Evolutionary conservation across 2,329 filamentous ascomycete species (phyloP), one percentile per base, ranked within the genome.

Genomic region (Gremmenia infestans): DNA sequence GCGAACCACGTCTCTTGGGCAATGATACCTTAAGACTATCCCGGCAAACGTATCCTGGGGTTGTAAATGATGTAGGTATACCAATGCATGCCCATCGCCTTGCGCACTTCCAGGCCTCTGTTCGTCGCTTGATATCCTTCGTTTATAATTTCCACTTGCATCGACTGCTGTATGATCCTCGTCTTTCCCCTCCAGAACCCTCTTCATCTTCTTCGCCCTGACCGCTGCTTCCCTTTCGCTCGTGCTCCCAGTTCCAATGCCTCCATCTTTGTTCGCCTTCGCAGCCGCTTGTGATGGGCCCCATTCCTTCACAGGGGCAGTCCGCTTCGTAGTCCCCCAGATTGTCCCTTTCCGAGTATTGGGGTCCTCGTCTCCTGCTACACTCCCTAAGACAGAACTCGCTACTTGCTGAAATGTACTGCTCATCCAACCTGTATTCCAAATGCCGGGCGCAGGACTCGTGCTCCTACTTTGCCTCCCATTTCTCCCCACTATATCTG

Each of bases 11-110:
- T 92, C 87, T 54, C 91, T 85, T 60, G 89, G 83, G 70, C 93
- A 97, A 65, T 89, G 87, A 72, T 95, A 99, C 65, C 87, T 89
- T 62, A 99, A 86, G 52, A 94, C 88, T 50, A 99, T 85, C 2
- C 94, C 93, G 1, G 92, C 91, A 64, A 97, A 85, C 1, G 91
- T 97, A 73, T 99, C 94, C 46, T 82, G 82, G 14, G 86, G 82
- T 64, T 86, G 81, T 17, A 97, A 90, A 65, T 88, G 85, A 72
- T 99, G 94, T 51, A 97, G 78, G 71, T 97, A 99, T 17, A 93
- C 92, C 60, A 97, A 75, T 22, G 90, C 88, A 63, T 95, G 88
- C 63, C 87, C 83, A 36, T 83, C 78, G 50, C 85, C 81, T 51
- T 73, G 75, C 9, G 43, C 50, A 11, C 49, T 56, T 23, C 52